phyloP scores from a whole-genome alignment of 1,284 basidiomycete genomes.

The Ganoderma meredithae region DNA sequence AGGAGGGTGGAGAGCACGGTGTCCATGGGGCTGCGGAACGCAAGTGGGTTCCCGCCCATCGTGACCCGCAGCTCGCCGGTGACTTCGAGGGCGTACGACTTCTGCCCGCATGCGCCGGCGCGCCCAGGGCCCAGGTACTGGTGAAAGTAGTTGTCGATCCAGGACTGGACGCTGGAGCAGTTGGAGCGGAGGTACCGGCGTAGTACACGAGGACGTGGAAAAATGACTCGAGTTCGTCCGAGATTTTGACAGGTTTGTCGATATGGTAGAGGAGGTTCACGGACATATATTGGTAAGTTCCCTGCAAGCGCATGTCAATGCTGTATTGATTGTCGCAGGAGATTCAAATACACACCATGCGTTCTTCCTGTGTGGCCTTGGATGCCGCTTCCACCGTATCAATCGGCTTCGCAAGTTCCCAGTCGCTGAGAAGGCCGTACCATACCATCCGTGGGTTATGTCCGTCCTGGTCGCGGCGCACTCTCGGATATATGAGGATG shows the following conservation, averaged over 20 bases:
- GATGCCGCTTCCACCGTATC: neutral
- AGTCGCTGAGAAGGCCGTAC: conserved; percentile 21
- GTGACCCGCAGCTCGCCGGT: neutral
- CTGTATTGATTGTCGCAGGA: neutral
- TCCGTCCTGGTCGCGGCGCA: neutral
- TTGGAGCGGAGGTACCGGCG: neutral
- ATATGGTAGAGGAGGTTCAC: conserved; percentile 1
- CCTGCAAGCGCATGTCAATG: conserved; percentile 3
- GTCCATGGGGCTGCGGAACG: conserved; percentile 1
- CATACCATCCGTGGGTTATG: neutral
- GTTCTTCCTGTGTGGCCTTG: conserved; percentile 9
- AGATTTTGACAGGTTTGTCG: neutral
- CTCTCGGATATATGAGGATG: conserved; percentile 17
- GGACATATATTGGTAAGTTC: conserved; percentile 27
- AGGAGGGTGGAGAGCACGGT: neutral
- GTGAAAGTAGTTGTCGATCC: neutral
- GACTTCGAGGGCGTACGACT: neutral
- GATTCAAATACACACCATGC: conserved; percentile 5
- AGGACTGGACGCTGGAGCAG: neutral
- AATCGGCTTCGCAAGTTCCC: conserved; percentile 24
- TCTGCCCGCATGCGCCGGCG: neutral
- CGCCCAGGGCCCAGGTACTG: neutral
- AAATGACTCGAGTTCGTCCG: conserved; percentile 20
- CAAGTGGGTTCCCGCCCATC: neutral
- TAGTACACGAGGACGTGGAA: conserved; percentile 17